Percentiles rank a stretch among this genome's conserved stretches.
Evolutionary conservation across 2,329 filamentous ascomycete genomes (phyloP).

Genomic region (Xylaria hypoxylon): DNA sequence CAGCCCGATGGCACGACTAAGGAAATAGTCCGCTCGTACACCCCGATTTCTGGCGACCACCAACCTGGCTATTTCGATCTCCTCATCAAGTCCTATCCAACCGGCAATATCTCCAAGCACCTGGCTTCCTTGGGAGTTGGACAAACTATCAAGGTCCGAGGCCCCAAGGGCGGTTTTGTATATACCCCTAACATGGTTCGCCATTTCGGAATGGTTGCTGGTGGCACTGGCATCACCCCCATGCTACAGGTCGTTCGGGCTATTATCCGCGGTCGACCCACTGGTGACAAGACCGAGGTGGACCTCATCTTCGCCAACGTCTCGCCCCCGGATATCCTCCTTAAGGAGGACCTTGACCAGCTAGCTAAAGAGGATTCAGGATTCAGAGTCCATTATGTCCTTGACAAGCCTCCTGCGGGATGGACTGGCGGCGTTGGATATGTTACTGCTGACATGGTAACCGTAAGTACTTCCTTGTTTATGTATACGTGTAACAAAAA

Average conservation of each 20-base stretch:
- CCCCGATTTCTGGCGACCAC: slow-evolving; percentile 89
- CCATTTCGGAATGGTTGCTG: slow-evolving; percentile 97
- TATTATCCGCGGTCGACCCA: slow-evolving; percentile 81
- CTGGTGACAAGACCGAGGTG: slow-evolving; percentile 87
- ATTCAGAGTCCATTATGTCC: slow-evolving; percentile 92
- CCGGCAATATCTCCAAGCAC: slow-evolving; percentile 96
- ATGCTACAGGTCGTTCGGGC: slow-evolving; percentile 98
- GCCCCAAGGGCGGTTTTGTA: slow-evolving; percentile 97
- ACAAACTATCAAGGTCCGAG: slow-evolving; percentile 88
- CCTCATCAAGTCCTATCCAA: slow-evolving; percentile 97
- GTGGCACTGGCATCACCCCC: slow-evolving; percentile 96
- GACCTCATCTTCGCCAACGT: slow-evolving; percentile 98
- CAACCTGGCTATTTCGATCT: slow-evolving; percentile 94
- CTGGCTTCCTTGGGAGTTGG: slow-evolving; percentile 86
- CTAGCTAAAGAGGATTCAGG: slow-evolving; percentile 80
- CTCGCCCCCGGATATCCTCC: slow-evolving; percentile 88
- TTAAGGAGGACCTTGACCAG: slow-evolving; percentile 90
- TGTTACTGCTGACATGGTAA: slow-evolving; percentile 95
- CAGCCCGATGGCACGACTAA: slow-evolving; percentile 78
- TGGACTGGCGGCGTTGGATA: slow-evolving; percentile 96
- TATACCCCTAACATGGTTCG: slow-evolving; percentile 97
- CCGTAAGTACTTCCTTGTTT: slow-evolving; percentile 62
- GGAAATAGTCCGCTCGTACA: slow-evolving; percentile 92
- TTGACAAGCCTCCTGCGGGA: slow-evolving; percentile 92
- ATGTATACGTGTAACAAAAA: background rate